Evolutionary conservation across 495 filamentous ascomycete genomes (phyloP), one percentile per base, ranked within the genome.

Genomic region (Echria macrotheca): DNA sequence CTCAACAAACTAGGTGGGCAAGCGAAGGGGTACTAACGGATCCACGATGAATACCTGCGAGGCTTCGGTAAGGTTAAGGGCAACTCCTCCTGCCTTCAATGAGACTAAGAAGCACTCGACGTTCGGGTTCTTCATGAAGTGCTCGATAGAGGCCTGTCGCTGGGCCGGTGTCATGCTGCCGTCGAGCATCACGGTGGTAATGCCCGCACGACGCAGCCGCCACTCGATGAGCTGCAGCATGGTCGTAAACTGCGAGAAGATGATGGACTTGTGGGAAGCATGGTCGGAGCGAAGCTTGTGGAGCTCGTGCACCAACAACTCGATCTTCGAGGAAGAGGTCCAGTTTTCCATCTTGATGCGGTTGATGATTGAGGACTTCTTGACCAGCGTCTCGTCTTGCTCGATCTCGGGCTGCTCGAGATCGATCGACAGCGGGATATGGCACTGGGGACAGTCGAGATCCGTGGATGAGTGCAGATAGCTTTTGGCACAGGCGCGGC

Each of bases 141-240:
- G 84, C 39, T 78, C 68, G 56, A 98, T 96, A 1, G 87, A 91
- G 22, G 84, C 89, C 60, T 95, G 88, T 14, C 93, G 82, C 67
- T 95, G 90, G 4, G 85, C 79, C 5, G 93, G 93, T 14, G 86
- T 89, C 93, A 98, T 98, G 61, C 81, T 88, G 9, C 93, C 93
- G 55, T 96, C 89, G 7, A 96, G 78, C 89, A 96, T 96, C 54
- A 96, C 93, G 0, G 91, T 96, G 24, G 91, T 95, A 68, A 98
- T 95, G 2, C 93, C 93, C 3, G 91, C 93, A 47, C 91, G 84
- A 19, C 87, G 85, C 44, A 98, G 80, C 26, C 93, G 86, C 93
- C 93, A 98, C 68, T 96, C 91, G 26, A 98, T 86, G 46, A 96
- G 82, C 67, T 96, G 87, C 39, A 98, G 81, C 93, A 98, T 96